phyloP scores from a whole-genome alignment of 441 rosid genomes.

The Erysimum cheiri region DNA sequence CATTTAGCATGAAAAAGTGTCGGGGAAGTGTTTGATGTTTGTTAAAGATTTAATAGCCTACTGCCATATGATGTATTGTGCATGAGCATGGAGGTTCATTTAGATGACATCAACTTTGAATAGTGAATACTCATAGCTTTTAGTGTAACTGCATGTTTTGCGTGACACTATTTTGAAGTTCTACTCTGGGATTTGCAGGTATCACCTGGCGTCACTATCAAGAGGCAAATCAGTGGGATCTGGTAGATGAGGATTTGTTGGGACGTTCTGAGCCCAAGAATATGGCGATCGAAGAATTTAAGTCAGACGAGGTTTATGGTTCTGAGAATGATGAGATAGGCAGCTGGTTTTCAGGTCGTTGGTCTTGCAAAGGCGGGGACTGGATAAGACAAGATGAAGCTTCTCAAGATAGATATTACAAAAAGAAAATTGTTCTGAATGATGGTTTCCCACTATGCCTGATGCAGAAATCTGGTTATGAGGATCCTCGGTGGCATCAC shows the following conservation, averaged over 20 bases:
- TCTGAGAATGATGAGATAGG: conserved; percentile 55
- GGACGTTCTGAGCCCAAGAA: conserved; percentile 47
- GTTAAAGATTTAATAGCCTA: conserved; percentile 23
- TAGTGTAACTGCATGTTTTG: conserved; percentile 34
- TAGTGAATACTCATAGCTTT: conserved; percentile 28
- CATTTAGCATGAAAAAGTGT: conserved; percentile 14
- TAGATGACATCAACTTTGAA: conserved; percentile 24
- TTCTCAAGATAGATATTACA: conserved; percentile 62
- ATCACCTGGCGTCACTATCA: conserved; percentile 52
- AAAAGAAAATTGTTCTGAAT: conserved; percentile 84
- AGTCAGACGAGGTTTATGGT: conserved; percentile 53
- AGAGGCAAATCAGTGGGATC: conserved; percentile 46
- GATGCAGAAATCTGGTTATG: conserved; percentile 90
- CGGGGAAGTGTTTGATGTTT: conserved; percentile 20
- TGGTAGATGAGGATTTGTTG: conserved; percentile 49
- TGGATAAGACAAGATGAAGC: conserved; percentile 94
- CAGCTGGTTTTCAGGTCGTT: conserved; percentile 80
- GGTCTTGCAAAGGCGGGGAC: conserved; percentile 99
- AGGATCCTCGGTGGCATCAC: conserved; percentile 94
- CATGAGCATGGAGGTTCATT: conserved; percentile 38
- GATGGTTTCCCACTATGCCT: conserved; percentile 95
- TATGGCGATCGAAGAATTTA: conserved; percentile 53
- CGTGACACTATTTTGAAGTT: conserved; percentile 36
- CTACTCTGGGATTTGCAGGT: conserved; percentile 52
- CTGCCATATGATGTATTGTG: conserved; percentile 29